Evolutionary conservation across 352 stramenopile species (phyloP).

Genomic region (Aphanomyces astaci): DNA sequence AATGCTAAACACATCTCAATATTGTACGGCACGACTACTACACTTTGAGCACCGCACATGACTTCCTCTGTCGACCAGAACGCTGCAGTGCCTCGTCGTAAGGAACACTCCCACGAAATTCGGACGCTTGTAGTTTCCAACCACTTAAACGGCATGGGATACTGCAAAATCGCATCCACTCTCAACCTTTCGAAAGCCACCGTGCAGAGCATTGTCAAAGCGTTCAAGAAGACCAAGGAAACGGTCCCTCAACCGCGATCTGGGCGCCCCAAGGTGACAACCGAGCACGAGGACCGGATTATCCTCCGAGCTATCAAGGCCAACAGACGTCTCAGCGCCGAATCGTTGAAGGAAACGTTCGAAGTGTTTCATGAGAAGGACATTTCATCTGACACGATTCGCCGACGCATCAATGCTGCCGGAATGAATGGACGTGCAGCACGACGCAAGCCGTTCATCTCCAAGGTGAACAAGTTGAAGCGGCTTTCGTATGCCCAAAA

Average conservation of each 20-base stretch:
- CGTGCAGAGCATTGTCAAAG: neutral
- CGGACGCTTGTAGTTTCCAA: neutral
- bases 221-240: neutral
- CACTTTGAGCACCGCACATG: too few species aligned
- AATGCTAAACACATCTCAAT: too few species aligned
- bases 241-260: neutral
- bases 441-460: neutral
- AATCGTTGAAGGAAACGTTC: neutral
- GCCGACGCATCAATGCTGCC: neutral
- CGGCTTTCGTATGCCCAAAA: slow-evolving; percentile 1
- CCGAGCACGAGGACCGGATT: neutral
- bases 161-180: neutral
- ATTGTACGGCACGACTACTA: too few species aligned
- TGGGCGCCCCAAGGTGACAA: neutral
- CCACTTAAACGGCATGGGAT: neutral
- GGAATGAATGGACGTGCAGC: neutral
- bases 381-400: neutral
- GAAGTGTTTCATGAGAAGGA: neutral
- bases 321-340: neutral
- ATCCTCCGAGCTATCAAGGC: neutral
- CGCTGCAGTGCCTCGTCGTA: too few species aligned
- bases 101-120: too few species aligned
- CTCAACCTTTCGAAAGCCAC: neutral
- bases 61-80: too few species aligned
- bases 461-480: neutral